Evolutionary conservation across 1,284 basidiomycete genomes (phyloP), one percentile per base, ranked within the genome.

Genomic region (Marasmius fiardii): DNA sequence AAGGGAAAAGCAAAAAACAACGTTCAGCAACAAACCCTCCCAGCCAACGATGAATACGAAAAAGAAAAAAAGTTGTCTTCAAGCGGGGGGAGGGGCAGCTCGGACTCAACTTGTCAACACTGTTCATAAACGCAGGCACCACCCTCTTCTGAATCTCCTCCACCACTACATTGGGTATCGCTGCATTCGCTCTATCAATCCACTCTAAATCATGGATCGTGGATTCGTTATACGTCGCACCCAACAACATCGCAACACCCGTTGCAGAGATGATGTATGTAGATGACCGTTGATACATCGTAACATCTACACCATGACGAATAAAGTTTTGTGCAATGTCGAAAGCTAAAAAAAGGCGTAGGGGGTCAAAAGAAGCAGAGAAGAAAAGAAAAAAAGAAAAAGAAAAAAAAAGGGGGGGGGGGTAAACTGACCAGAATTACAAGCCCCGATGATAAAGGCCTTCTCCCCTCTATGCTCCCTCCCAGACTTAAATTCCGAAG

Each of bases 381-480:
- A 43, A 20, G 44, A 45, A 11, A 16, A 14, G 20, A 11, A 11
- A 1, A 10, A 11, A 10, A 24, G 26, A 10, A 8, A n/a, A n/a
- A n/a, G n/a, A n/a, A n/a, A n/a, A n/a, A n/a, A n/a, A n/a, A n/a
- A n/a, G n/a, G 34, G 39, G 21, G 6, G 12, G 4, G 20, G 26
- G 14, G 5, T 34, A 7, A 50, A 1, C 64, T n/a, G 41, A 72
- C 72, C 78, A 4, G 77, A 79, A 11, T 77, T 81, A 54, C 76
- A 77, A 35, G 78, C 73, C 4, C 81, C 80, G 21, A 82, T 67
- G 2, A 82, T 74, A 16, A 74, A 71, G 1, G 77, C 80, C 53
- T 72, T 74, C 67, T 80, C 81, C 24, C 75, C 76, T 8, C 45
- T 57, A 64, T 74, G 76, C 44, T 76, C 72, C 12, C 63, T 66